phyloP scores from a whole-genome alignment of 2,329 filamentous ascomycete species.

The Pseudogymnoascus sp. region DNA sequence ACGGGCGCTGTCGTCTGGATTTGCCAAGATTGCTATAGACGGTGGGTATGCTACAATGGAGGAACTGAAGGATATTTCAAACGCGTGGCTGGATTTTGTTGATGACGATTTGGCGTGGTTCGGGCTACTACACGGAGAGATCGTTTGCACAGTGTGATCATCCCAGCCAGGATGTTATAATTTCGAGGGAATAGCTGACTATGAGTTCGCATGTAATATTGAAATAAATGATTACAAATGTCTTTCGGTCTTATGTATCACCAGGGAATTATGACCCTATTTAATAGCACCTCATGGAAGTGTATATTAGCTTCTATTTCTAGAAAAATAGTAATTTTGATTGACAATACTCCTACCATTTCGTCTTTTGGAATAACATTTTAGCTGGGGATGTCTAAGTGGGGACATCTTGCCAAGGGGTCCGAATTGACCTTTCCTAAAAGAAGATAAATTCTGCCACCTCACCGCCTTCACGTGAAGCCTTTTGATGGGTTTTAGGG shows the following conservation, averaged over 20 bases:
- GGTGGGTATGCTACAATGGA: constrained; percentile 28
- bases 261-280: not conserved
- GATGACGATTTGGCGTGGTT: constrained; percentile 32
- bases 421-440: not conserved
- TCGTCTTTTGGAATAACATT: not conserved
- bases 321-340: not conserved
- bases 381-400: not conserved
- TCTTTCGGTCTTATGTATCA: not conserved
- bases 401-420: not conserved
- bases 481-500: not conserved
- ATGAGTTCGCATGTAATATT: not conserved
- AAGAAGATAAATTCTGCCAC: not conserved
- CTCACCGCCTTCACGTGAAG: constrained; percentile 5
- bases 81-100: constrained; percentile 31
- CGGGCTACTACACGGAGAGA: constrained; percentile 32
- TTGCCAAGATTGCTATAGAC: constrained; percentile 26
- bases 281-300: not conserved
- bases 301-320: not conserved
- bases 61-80: constrained; percentile 28
- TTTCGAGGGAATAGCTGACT: not conserved
- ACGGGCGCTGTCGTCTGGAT: constrained; percentile 25
- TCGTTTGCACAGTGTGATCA: constrained; percentile 25
- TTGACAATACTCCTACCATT: not conserved
- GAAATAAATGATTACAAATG: not conserved
- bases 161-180: not conserved